Conservation (phyloP, 305 asterid species). For the Salvia sclarea region DNA sequence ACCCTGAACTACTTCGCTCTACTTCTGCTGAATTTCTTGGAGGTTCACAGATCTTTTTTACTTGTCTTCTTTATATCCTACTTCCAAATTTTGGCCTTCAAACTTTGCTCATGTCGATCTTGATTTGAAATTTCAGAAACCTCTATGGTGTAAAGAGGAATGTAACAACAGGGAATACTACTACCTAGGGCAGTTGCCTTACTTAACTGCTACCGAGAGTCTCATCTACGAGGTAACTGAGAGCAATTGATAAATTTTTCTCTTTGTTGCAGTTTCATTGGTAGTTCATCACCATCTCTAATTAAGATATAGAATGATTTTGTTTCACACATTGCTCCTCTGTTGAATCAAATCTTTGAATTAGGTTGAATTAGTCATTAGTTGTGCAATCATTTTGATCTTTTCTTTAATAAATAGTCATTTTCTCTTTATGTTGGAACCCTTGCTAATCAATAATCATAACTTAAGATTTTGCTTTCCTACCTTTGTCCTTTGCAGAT, state of each 20-base stretch:
- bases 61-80: conserved; percentile 23
- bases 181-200: conserved; percentile 93
- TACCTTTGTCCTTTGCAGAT: conserved; percentile 49
- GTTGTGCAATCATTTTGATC: not conserved
- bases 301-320: not conserved
- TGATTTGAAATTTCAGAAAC: conserved; percentile 69
- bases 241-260: conserved; percentile 20
- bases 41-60: conserved; percentile 54
- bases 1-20: conserved; percentile 83
- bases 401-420: not conserved
- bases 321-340: not conserved
- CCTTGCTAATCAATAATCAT: conserved; percentile 9
- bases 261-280: conserved; percentile 3
- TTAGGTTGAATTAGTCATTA: not conserved
- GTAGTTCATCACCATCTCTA: not conserved
- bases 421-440: conserved; percentile 23
- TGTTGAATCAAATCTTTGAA: not conserved
- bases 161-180: conserved; percentile 79
- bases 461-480: conserved; percentile 20
- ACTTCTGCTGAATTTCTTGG: conserved; percentile 77
- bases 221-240: conserved; percentile 78
- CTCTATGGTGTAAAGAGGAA: conserved; percentile 83
- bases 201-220: conserved; percentile 66
- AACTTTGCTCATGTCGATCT: conserved; percentile 25
- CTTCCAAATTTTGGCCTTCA: conserved; percentile 2